Conservation (phyloP, 73 alveolate genomes). For the Paramecium sexaurelia region DNA sequence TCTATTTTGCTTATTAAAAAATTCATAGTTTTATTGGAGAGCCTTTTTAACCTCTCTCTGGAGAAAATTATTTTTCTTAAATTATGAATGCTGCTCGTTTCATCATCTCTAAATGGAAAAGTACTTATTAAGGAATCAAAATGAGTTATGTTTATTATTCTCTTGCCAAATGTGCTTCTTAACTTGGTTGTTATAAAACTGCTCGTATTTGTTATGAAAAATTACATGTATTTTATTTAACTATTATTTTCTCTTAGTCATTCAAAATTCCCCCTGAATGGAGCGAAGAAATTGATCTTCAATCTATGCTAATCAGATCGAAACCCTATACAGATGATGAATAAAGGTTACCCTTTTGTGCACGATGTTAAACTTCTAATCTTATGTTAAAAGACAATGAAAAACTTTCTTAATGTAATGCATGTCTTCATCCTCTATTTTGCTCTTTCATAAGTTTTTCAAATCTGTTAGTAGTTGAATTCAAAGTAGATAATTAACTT, state of each 20-base stretch:
- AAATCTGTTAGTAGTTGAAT: slow-evolving; percentile 31
- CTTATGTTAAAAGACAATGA: not conserved
- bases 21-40: slow-evolving; percentile 57
- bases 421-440: slow-evolving; percentile 37
- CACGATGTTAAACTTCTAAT: not conserved
- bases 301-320: slow-evolving; percentile 35
- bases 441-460: slow-evolving; percentile 41
- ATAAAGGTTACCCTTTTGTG: not conserved
- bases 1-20: slow-evolving; percentile 49
- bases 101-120: slow-evolving; percentile 55
- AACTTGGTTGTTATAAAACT: slow-evolving; percentile 33
- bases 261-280: slow-evolving; percentile 65
- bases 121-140: slow-evolving; percentile 28
- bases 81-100: slow-evolving; percentile 65
- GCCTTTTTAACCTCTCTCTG: slow-evolving; percentile 57
- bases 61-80: not conserved
- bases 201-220: slow-evolving; percentile 62
- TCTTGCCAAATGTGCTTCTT: slow-evolving; percentile 22
- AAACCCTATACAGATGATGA: slow-evolving; percentile 44
- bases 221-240: not conserved
- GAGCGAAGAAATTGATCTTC: slow-evolving; percentile 66
- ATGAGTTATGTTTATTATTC: slow-evolving; percentile 61
- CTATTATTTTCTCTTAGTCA: not conserved
- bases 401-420: not conserved
- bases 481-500: not conserved